A percentile compares a stretch with the other conserved stretches of the same genome.
Evolutionary conservation across 768 basidiomycete species (phyloP).

Genomic region (Porphyrellus cyaneotinctus): DNA sequence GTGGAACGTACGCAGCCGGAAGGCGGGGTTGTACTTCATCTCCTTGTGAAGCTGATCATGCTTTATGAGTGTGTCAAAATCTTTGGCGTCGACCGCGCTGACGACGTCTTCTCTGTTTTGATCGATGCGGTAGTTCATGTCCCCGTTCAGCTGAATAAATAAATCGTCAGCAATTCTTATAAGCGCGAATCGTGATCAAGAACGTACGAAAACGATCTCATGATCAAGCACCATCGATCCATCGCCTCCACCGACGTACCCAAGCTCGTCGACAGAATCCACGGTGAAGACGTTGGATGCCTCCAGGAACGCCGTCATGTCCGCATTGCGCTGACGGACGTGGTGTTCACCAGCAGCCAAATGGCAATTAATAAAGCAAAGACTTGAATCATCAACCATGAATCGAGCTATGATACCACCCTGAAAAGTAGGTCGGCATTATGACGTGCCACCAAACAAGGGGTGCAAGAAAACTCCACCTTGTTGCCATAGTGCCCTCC

Average conservation of each 20-base stretch:
- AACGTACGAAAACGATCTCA: conserved; percentile 78
- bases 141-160: conserved; percentile 68
- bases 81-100: conserved; percentile 61
- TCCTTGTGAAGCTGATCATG: conserved; percentile 92
- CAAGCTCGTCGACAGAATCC: conserved; percentile 50
- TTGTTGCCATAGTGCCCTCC: conserved; percentile 94
- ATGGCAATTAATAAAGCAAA: conserved; percentile 97
- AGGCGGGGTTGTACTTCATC: conserved; percentile 81
- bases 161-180: neutral
- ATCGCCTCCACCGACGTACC: conserved; percentile 87
- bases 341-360: conserved; percentile 90
- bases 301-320: conserved; percentile 84
- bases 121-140: conserved; percentile 98
- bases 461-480: conserved; percentile 41
- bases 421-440: conserved; percentile 37
- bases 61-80: conserved; percentile 58
- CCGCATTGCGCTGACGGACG: conserved; percentile 77
- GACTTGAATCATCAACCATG: conserved; percentile 84
- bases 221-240: conserved; percentile 93
- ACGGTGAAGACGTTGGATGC: conserved; percentile 63
- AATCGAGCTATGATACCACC: conserved; percentile 90
- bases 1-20: conserved; percentile 76
- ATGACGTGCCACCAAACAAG: too few species aligned
- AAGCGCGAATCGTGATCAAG: neutral
- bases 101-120: conserved; percentile 82